phyloP scores from a whole-genome alignment of 2,329 filamentous ascomycete species.

The Aspergillus piperis region DNA sequence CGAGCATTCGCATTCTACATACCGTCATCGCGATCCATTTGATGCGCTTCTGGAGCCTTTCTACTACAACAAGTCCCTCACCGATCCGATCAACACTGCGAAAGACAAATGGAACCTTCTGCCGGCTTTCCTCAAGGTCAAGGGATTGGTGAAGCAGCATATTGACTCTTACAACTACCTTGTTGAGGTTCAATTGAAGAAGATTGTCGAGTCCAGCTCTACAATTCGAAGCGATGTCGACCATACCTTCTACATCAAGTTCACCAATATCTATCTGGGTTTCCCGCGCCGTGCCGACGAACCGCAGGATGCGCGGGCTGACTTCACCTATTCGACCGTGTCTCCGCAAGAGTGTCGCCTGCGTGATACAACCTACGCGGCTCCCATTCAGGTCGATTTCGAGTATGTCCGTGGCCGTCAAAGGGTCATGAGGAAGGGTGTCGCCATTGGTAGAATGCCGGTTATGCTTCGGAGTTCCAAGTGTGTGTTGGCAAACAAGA shows the following conservation, averaged over 20 bases:
- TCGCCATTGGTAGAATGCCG: conserved; percentile 86
- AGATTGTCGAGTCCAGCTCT: conserved; percentile 90
- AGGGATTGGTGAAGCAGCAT: conserved; percentile 94
- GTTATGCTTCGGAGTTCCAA: conserved; percentile 97
- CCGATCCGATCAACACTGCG: conserved; percentile 69
- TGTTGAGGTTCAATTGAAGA: conserved; percentile 92
- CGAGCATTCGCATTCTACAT: conserved; percentile 24
- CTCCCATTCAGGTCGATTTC: conserved; percentile 90
- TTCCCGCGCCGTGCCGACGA: conserved; percentile 77
- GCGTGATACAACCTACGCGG: conserved; percentile 96
- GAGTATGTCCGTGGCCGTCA: conserved; percentile 82
- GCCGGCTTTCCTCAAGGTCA: conserved; percentile 97
- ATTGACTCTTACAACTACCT: conserved; percentile 99
- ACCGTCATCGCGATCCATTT: conserved; percentile 48
- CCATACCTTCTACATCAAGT: conserved; percentile 88
- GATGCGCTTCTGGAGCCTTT: conserved; percentile 68
- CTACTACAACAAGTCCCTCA: conserved; percentile 68
- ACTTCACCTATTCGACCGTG: conserved; percentile 55
- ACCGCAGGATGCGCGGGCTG: conserved; percentile 55
- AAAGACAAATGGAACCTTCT: conserved; percentile 94
- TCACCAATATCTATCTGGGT: conserved; percentile 86
- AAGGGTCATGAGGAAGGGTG: conserved; percentile 69
- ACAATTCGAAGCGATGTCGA: conserved; percentile 90
- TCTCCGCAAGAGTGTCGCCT: conserved; percentile 96
- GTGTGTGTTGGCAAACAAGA: conserved; percentile 81